A percentile compares a stretch with the other conserved stretches of the same genome.
Conservation (phyloP, 441 rosid species). For the Mallotus repandus region DNA sequence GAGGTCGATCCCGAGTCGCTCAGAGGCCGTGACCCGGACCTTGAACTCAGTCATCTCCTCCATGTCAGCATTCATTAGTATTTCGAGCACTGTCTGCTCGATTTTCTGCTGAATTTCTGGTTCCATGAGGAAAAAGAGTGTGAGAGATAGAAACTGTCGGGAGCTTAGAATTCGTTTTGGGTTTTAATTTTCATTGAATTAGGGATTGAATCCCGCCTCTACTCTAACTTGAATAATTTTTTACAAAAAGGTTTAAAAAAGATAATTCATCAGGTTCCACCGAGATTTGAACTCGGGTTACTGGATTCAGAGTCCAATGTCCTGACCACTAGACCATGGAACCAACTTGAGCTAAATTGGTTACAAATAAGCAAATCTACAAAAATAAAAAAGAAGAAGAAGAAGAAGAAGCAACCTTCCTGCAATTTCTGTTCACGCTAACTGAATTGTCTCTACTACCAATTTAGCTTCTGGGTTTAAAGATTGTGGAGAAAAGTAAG, state of each 20-base stretch:
- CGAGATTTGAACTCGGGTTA: constrained; percentile 63
- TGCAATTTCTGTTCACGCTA: too few relatives aligned
- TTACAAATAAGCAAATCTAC: too few relatives aligned
- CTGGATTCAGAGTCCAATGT: constrained; percentile 60
- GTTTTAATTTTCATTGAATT: not conserved
- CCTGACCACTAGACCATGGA: constrained; percentile 61
- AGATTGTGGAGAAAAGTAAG: not conserved
- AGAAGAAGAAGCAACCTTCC: too few relatives aligned
- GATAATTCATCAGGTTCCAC: constrained; percentile 37
- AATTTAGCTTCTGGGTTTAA: not conserved
- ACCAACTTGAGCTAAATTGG: constrained; percentile 20
- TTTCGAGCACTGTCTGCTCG: constrained; percentile 50
- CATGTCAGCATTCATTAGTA: constrained; percentile 57
- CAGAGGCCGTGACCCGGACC: constrained; percentile 53
- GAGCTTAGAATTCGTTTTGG: not conserved
- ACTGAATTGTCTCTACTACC: too few relatives aligned
- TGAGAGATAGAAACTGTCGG: not conserved
- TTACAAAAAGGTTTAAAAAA: too few relatives aligned
- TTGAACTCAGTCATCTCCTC: constrained; percentile 71
- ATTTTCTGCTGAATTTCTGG: constrained; percentile 36
- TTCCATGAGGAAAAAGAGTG: constrained; percentile 31
- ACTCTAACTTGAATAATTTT: not conserved
- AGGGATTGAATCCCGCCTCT: constrained; percentile 7
- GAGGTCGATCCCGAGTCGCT: constrained; percentile 59
- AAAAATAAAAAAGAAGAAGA: too few relatives aligned